Evolutionary conservation across 208 protist species (phyloP), one percentile per base, ranked within the genome.

Genomic region (Acanthamoeba castellanii): DNA sequence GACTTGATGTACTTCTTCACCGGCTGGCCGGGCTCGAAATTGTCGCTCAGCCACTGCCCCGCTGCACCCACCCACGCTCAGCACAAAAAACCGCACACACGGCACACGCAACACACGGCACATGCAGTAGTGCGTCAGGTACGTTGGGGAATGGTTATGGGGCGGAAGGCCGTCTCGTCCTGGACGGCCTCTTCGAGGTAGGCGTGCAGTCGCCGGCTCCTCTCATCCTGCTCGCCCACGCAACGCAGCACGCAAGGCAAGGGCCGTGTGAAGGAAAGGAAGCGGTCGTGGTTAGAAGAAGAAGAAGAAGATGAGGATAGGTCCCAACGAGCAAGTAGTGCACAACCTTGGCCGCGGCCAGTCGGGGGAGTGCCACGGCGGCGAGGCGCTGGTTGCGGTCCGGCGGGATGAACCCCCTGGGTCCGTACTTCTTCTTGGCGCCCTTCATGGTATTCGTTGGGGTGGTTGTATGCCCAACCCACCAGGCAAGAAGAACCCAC

Each of bases 1-100:
- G 76, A 85, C 76, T 85, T 85, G 76, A 50, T 34, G 47, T 85
- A 85, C 76, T 85, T 52, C 76, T 85, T 85, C 76, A 85, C 76
- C 22, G 76, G 76, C 47, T 85, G 76, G 6, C 76, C 76, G 9
- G 76, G 25, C 27, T 85, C 76, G 45, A 32, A 85, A 42, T 85
- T 85, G 37, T 85, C 76, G 47, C 76, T 85, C 45, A 85, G 76
- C 76, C 76, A 85, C 45, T 61, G 47, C 37, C 76, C 76, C 37
- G 76, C 76, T 85, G 22, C n/a, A 9, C n/a, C 11, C 52, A 57
- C 52, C 1, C 52, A 68, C 5, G 20, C 2, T 30, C 25, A 68
- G 22, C 61, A 11, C 55, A 13, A 0, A 8, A 68, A 13, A 22
- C 61, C 61, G 61, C 61, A 45, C 27, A 85, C 76, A 57, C 57